Evolutionary conservation across 2,329 filamentous ascomycete genomes (phyloP), one percentile per base, ranked within the genome.

Genomic region (Aspergillus novoparasiticus): DNA sequence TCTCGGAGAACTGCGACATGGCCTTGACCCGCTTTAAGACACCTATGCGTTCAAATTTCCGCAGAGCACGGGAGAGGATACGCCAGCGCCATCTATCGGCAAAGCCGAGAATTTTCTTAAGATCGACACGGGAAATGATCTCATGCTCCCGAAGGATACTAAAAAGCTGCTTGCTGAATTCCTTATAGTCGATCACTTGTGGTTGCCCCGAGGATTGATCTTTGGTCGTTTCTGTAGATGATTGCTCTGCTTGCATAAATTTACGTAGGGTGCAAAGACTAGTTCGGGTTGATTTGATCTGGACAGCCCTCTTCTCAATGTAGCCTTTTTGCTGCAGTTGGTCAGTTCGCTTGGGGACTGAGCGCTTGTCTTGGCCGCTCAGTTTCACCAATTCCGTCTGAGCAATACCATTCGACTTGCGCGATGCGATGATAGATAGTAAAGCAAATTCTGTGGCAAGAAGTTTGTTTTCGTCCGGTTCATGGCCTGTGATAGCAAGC

Each of bases 311-410:
- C 69, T 90, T 90, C 46, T 83, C 80, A 59, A 90, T 89, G 71
- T 89, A 89, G 0, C 87, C 87, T 66, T 86, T 87, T 41, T 79
- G 73, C 6, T 81, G 80, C 45, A 90, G 77, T 3, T 78, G 74
- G 64, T 88, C 85, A 3, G 87, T 90, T 45, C 87, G 80, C 64
- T 85, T 81, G 1, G 87, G 87, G 2, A 89, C 83, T 1, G 87
- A 90, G 53, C 87, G 82, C 71, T 89, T 89, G 72, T 90, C 87
- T 74, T 90, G 87, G 6, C 85, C 85, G 66, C 85, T 87, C 26
- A 84, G 69, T 58, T 75, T 78, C 46, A 82, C 80, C 43, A 89
- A 74, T 2, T 86, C 82, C 2, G 85, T 83, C 70, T 90, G 87
- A 2, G 84, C 72, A 51, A 90, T 84, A 6, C 87, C 87, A 19